Conservation (phyloP, 129 eudicot genomes). For the Chrysanthemum makinoi region DNA sequence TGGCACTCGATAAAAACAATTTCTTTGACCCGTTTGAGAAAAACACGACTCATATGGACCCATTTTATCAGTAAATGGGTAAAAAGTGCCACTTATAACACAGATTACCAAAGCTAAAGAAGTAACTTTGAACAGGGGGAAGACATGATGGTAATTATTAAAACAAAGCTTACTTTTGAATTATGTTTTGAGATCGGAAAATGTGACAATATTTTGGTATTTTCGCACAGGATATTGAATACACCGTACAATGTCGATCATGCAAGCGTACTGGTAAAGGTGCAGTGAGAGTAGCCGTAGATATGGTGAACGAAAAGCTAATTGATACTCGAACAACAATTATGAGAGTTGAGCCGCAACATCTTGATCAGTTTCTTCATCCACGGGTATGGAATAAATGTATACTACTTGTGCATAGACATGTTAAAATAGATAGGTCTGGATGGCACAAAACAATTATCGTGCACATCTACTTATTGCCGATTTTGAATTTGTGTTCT, state of each 20-base stretch:
- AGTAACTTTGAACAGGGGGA: slow-evolving; percentile 66
- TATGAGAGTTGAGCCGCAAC: slow-evolving; percentile 97
- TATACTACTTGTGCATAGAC: background rate
- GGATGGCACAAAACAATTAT: background rate
- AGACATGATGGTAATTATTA: slow-evolving; percentile 89
- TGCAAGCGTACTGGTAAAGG: slow-evolving; percentile 84
- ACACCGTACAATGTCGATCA: slow-evolving; percentile 93
- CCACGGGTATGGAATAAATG: slow-evolving; percentile 58
- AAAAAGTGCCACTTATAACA: background rate
- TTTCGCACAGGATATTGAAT: slow-evolving; percentile 83
- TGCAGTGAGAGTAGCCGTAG: slow-evolving; percentile 89
- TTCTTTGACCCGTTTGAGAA: no score
- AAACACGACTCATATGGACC: no score
- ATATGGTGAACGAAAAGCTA: slow-evolving; percentile 87
- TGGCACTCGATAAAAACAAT: no score
- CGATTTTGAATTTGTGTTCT: slow-evolving; percentile 20
- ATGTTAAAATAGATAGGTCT: background rate
- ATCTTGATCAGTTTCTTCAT: slow-evolving; percentile 99
- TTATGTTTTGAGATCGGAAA: background rate
- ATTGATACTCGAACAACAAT: slow-evolving; percentile 61
- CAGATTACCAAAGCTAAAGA: slow-evolving; percentile 21
- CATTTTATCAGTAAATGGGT: background rate
- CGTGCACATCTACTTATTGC: background rate
- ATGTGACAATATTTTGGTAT: slow-evolving; percentile 4
- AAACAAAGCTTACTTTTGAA: slow-evolving; percentile 21